Base-by-base conservation (phyloP, 1,284 basidiomycete genomes). In the Heimioporus retisporus region DNA sequence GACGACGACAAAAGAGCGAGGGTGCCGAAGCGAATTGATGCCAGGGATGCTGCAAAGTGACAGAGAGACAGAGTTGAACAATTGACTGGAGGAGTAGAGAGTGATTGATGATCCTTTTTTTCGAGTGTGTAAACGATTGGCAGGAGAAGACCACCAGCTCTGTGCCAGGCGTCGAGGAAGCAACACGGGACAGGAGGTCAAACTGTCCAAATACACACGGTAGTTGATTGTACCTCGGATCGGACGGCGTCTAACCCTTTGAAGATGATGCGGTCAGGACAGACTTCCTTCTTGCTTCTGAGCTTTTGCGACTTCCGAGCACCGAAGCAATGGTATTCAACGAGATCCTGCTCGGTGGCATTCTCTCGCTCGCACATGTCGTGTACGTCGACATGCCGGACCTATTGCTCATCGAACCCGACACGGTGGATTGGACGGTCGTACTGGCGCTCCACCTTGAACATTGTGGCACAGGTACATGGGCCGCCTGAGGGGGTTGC, bases 361-460 rank as follows among this genome's bases (percentile, higher is more conserved):
- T 60, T 31, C 63, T 72, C 51, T 78, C 74, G 54, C 75, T 75
- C n/a, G 68, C 70, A 59, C 75, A 77, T 16, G 76, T 77, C 35
- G 73, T 74, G 44, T 78, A 77, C 15, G 74, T 78, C 25, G 74
- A 75, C 59, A 75, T 59, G 23, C 71, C 74, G 1, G 75, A 76
- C 63, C 61, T 65, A n/a, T 77, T 77, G 55, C 78, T 79, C 13
- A 75, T 61, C 18, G 76, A 78, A 60, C 65, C 67, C 15, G 77
- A 77, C 51, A 67, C 60, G 57, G 72, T 19, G 28, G 78, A 77
- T 59, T 62, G 74, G 42, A 76, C 65, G 6, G 78, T 77, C 18
- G 76, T 79, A 40, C 76, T 75, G 25, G 75, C 65, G 65, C 76
- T 77, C 76, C 76, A 77, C 28, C 79, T 67, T 19, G 79, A 77